Evolutionary conservation across 2,329 filamentous ascomycete genomes (phyloP), one percentile per base, ranked within the genome.

Genomic region (Beauveria asiatica): DNA sequence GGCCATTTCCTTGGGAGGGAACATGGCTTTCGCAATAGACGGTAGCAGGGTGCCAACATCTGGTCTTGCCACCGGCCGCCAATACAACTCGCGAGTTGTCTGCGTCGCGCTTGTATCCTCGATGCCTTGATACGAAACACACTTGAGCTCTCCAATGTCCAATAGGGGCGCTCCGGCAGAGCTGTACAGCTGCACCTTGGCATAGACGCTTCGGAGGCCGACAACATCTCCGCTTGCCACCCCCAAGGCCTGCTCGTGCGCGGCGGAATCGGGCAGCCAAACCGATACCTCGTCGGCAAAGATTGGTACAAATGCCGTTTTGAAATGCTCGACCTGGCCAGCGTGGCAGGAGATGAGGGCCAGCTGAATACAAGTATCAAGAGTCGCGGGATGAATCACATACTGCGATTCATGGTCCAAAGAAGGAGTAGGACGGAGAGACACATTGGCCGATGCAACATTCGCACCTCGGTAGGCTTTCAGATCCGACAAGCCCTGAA

Each of bases 281-380:
- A 51, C n/a, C 3, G 16, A 37, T 6, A 51, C 6, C 7, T 51
- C 5, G 16, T n/a, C 55, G 13, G 58, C 61, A 42, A 55, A 45
- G 17, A 56, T 2, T 54, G 62, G 39, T 59, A 68, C 67, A 55
- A 67, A 68, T 42, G 65, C 65, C 59, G 64, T 67, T 49, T 65
- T 62, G 5, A 66, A 51, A 13, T 63, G 62, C 1, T 63, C 62
- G 1, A 65, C 64, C 6, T 67, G 64, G 6, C 66, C 61, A 25
- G 62, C 62, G 56, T 69, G 66, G 8, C 67, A 63, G 7, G 67
- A 64, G 33, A 65, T 59, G 58, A 68, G 67, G 27, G 65, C 65
- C 44, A 67, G 62, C 50, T 69, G 67, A 61, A 69, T 65, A 55
- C 65, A 64, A 11, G 67, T 62, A 49, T 69, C 67, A 1, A 69